A percentile compares a stretch with the other conserved stretches of the same genome.
Conservation (phyloP, 2,329 filamentous ascomycete genomes). For the Fusarium sp. region DNA sequence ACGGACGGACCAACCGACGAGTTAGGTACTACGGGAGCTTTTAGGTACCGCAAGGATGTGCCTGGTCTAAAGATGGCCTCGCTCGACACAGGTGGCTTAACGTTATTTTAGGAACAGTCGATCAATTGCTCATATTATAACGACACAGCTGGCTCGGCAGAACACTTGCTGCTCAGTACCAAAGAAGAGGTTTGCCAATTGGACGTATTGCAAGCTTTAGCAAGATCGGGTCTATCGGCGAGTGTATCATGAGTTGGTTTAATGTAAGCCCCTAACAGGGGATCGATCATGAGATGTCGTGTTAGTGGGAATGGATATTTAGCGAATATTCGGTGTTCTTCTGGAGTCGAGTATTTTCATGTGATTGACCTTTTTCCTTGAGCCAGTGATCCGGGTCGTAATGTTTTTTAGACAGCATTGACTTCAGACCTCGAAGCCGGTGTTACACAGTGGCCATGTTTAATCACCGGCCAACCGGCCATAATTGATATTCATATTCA, state of each 20-base stretch:
- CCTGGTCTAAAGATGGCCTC: constrained; percentile 38
- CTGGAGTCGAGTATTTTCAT: constrained; percentile 14
- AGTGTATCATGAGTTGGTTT: constrained; percentile 34
- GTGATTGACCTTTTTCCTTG: constrained; percentile 12
- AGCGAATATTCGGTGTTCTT: background rate
- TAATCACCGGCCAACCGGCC: background rate
- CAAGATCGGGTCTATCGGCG: constrained; percentile 19
- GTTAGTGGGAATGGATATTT: constrained; percentile 6
- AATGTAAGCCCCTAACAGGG: constrained; percentile 30
- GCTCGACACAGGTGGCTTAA: constrained; percentile 23
- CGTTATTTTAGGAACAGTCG: constrained; percentile 24
- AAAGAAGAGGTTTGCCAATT: constrained; percentile 2
- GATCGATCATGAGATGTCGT: constrained; percentile 22
- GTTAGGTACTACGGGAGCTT: constrained; percentile 27
- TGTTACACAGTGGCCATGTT: background rate
- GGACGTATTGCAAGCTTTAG: constrained; percentile 24
- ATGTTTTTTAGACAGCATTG: background rate
- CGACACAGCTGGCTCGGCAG: constrained; percentile 10
- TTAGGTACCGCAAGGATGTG: constrained; percentile 32
- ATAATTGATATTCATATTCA: background rate
- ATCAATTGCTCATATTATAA: constrained; percentile 6
- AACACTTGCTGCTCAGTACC: background rate
- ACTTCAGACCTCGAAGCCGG: background rate
- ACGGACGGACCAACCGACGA: too few relatives aligned
- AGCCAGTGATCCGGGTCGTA: background rate